phyloP scores from a whole-genome alignment of 305 asterid genomes.

The Striga hermonthica region DNA sequence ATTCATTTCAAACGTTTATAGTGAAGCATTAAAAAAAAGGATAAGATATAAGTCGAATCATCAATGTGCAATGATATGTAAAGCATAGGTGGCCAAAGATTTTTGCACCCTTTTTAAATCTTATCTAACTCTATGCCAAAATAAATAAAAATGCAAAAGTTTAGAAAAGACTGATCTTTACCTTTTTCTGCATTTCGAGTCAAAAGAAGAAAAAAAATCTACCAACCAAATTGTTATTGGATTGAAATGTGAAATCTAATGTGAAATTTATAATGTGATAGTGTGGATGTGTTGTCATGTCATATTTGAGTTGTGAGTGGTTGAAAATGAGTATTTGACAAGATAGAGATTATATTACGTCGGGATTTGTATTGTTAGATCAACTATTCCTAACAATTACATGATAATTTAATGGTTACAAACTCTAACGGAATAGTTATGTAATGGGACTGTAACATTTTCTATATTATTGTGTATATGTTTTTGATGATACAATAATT shows the following conservation, averaged over 20 bases:
- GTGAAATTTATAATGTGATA: not conserved
- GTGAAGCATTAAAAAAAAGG: constrained; percentile 19
- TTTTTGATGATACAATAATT: no score
- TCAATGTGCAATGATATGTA: constrained; percentile 2
- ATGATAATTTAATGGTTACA: no score
- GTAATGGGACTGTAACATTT: no score
- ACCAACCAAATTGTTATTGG: not conserved
- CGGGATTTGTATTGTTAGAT: no score
- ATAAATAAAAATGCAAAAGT: not conserved
- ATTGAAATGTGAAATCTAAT: not conserved
- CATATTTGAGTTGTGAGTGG: not conserved
- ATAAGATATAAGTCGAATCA: constrained; percentile 35
- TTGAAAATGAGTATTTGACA: not conserved
- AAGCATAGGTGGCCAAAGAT: constrained; percentile 5
- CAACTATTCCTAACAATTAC: no score
- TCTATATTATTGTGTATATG: no score
- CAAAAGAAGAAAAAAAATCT: constrained; percentile 17
- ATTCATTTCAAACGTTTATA: constrained; percentile 28
- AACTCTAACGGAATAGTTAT: no score
- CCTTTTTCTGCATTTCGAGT: constrained; percentile 11
- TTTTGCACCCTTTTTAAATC: constrained; percentile 13
- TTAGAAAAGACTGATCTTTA: no score
- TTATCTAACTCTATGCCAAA: constrained; percentile 28
- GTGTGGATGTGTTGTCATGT: not conserved
- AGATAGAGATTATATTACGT: no score